phyloP scores from a whole-genome alignment of 2,329 filamentous ascomycete genomes.

The Lachnum nothofagi region DNA sequence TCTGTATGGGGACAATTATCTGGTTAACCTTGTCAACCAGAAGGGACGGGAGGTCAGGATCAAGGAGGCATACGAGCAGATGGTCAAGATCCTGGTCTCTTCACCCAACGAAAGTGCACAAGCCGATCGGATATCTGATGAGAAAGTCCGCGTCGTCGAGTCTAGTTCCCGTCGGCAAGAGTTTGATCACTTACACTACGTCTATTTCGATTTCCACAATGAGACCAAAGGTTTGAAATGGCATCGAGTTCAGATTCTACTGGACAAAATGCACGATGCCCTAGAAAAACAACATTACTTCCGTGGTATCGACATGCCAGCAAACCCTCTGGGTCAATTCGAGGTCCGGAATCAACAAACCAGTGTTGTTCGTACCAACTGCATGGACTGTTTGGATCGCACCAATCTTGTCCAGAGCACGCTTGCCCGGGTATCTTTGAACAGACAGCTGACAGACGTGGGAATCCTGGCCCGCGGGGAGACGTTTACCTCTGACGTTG shows the following conservation, averaged over 20 bases:
- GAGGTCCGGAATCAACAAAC: constrained; percentile 79
- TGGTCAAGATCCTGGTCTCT: constrained; percentile 71
- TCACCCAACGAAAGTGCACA: constrained; percentile 62
- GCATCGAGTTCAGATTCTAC: constrained; percentile 81
- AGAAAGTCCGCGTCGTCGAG: constrained; percentile 79
- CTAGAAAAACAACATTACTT: constrained; percentile 84
- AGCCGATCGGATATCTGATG: constrained; percentile 60
- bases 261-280: constrained; percentile 74
- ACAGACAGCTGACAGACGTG: constrained; percentile 80
- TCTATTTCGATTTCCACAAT: constrained; percentile 98
- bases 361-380: constrained; percentile 92
- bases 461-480: constrained; percentile 73
- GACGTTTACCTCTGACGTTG: constrained; percentile 67
- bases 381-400: constrained; percentile 97
- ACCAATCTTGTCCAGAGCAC: constrained; percentile 98
- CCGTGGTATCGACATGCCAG: constrained; percentile 80
- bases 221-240: constrained; percentile 94
- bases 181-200: constrained; percentile 84
- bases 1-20: constrained; percentile 91
- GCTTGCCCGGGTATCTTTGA: constrained; percentile 83
- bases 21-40: constrained; percentile 96
- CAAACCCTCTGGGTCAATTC: constrained; percentile 61
- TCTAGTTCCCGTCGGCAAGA: constrained; percentile 50
- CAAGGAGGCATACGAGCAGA: constrained; percentile 89
- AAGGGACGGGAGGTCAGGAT: constrained; percentile 84